Evolutionary conservation across 495 filamentous ascomycete species (phyloP), one percentile per base, ranked within the genome.

Genomic region (Talaromyces nanjingensis): DNA sequence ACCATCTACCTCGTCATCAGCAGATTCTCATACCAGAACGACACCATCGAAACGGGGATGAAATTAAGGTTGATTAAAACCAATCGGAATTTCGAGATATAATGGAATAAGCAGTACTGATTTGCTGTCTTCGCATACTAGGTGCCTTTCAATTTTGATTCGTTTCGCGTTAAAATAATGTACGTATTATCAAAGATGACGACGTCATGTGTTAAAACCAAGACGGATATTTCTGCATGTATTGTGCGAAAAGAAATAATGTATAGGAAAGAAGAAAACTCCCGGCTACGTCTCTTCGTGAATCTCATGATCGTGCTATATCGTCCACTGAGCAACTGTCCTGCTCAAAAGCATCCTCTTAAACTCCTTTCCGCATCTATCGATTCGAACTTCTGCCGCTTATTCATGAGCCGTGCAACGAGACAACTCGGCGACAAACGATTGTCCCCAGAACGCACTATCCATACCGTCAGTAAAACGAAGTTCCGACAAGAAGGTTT

Each of bases 401-500:
- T 49, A 63, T 14, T 59, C 34, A 24, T 64, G 59, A 24, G 57
- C 76, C 7, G 81, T 79, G 60, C 87, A 84, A 45, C 83, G 80
- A 14, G 79, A 86, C 65, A 94, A 76, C 73, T 93, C 91, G 33
- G 77, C 78, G 37, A 93, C 89, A 67, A 94, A 94, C 58, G 84
- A 87, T 70, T 90, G 79, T 9, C 91, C 91, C 91, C 91, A 94
- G 84, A 91, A 93, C 3, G 90, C 87, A 71, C 88, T 91, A 59
- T 34, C 62, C 16, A 1, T 12, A 37, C 2, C 8, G 8, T 62
- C 42, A 64, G 27, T 25, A 37, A 12, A 2, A 22, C 5, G 37
- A n/a, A 1, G 7, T 37, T 12, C 14, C 14, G 18, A 20, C n/a
- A 18, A 31, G 45, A 60, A 8, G 52, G 59, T 3, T 14, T 27